Evolutionary conservation across 371 early-diverging fungal genomes (phyloP).

Genomic region (Haplosporangium sp.): DNA sequence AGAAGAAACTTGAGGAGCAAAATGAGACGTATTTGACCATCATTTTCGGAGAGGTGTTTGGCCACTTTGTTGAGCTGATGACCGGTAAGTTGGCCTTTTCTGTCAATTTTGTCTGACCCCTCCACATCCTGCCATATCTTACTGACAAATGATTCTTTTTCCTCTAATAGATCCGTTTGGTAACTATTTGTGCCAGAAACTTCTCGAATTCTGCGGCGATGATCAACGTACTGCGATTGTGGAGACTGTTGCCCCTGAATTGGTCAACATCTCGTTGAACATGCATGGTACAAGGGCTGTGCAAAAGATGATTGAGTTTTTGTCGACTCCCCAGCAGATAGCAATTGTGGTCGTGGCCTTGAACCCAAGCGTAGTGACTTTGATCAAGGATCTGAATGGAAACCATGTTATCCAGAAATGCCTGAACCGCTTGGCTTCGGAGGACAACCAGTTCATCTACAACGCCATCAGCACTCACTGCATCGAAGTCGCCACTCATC

Average conservation of each 20-base stretch:
- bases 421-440: constrained; percentile 76
- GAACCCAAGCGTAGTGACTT: constrained; percentile 78
- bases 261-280: constrained; percentile 87
- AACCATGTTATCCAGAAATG: constrained; percentile 99
- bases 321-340: constrained; percentile 76
- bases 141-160: background rate
- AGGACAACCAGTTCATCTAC: constrained; percentile 90
- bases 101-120: no score
- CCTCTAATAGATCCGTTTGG: constrained; percentile 81
- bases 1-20: constrained; percentile 85
- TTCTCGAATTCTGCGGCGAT: constrained; percentile 83
- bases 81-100: constrained; percentile 59
- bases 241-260: constrained; percentile 74
- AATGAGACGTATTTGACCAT: constrained; percentile 66
- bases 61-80: constrained; percentile 85
- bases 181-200: constrained; percentile 92
- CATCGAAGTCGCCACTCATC: constrained; percentile 91
- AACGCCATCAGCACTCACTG: constrained; percentile 89
- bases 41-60: constrained; percentile 80
- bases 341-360: constrained; percentile 78
- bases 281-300: constrained; percentile 98
- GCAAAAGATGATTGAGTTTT: constrained; percentile 92
- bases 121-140: background rate
- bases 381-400: constrained; percentile 97
- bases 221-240: constrained; percentile 80